Conservation (phyloP, 768 basidiomycete genomes). For the Termitomyces sp. region DNA sequence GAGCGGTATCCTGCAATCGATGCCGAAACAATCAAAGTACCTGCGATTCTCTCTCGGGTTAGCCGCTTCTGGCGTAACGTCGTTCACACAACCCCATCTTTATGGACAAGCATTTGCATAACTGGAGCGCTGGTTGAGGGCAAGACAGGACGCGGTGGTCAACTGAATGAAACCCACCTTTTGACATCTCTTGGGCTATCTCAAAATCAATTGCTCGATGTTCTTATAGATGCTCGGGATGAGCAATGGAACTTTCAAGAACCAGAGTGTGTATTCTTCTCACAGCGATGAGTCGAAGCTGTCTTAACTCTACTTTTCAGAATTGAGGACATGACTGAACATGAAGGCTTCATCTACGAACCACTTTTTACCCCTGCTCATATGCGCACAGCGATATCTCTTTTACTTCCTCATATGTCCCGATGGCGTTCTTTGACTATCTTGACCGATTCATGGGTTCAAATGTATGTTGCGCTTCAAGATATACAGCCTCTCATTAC, state of each 20-base stretch:
- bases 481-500: slow-evolving; percentile 34
- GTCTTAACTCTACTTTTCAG: slow-evolving; percentile 13
- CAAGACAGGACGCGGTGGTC: neutral
- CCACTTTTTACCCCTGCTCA: slow-evolving; percentile 36
- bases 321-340: slow-evolving; percentile 15
- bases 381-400: slow-evolving; percentile 38
- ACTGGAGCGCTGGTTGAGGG: slow-evolving; percentile 31
- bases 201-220: slow-evolving; percentile 41
- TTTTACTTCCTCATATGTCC: slow-evolving; percentile 44
- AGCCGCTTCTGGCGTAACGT: slow-evolving; percentile 48
- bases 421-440: slow-evolving; percentile 51
- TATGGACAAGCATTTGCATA: slow-evolving; percentile 54
- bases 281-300: neutral
- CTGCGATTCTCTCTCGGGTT: slow-evolving; percentile 42
- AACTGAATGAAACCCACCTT: slow-evolving; percentile 32
- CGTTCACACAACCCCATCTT: slow-evolving; percentile 37
- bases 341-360: slow-evolving; percentile 20
- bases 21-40: slow-evolving; percentile 35
- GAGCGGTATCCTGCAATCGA: slow-evolving; percentile 26
- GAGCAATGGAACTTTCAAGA: slow-evolving; percentile 54
- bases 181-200: slow-evolving; percentile 40
- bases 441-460: slow-evolving; percentile 52
- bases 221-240: slow-evolving; percentile 55
- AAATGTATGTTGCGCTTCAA: slow-evolving; percentile 47
- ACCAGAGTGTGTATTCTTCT: slow-evolving; percentile 31